Evolutionary conservation across 2,329 filamentous ascomycete genomes (phyloP).

Genomic region (Monosporascus sp.): DNA sequence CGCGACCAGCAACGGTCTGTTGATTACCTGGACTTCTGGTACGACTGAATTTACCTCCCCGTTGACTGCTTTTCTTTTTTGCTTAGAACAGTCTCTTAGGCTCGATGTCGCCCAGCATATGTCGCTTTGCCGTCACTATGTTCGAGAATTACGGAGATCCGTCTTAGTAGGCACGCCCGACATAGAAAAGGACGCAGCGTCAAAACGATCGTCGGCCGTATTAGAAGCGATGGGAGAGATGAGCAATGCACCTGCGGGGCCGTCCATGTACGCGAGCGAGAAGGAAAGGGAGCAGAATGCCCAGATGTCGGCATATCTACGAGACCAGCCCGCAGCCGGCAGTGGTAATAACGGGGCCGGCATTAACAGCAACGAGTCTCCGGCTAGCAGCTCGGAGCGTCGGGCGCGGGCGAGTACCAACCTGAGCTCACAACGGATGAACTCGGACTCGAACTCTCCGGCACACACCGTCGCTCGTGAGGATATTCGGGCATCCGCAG

Average conservation of each 20-base stretch:
- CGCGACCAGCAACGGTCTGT: conserved; percentile 96
- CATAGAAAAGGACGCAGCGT: conserved; percentile 67
- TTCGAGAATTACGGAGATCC: conserved; percentile 87
- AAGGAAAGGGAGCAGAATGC: conserved; percentile 78
- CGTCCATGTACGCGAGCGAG: conserved; percentile 58
- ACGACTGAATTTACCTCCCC: conserved; percentile 11
- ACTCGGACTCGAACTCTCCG: conserved; percentile 75
- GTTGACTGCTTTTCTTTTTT: conserved; percentile 4
- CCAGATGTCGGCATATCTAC: conserved; percentile 84
- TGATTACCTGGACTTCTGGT: conserved; percentile 99
- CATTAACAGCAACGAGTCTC: conserved; percentile 41
- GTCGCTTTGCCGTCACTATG: conserved; percentile 94
- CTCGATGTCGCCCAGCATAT: conserved; percentile 99
- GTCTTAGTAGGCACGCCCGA: conserved; percentile 92
- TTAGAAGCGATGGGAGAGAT: conserved; percentile 69
- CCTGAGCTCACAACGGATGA: conserved; percentile 54
- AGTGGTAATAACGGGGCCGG: not conserved
- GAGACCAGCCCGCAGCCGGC: conserved; percentile 54
- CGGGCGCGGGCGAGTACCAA: conserved; percentile 44
- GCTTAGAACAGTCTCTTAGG: conserved; percentile 46
- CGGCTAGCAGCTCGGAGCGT: conserved; percentile 43
- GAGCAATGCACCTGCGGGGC: conserved; percentile 51
- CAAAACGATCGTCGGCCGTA: conserved; percentile 78
- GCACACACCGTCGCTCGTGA: conserved; percentile 78
- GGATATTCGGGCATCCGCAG: conserved; percentile 87